Percentiles rank a stretch among this genome's conserved stretches.
Conservation (phyloP, 2,329 filamentous ascomycete genomes). For the Colletotrichum costaricense region DNA sequence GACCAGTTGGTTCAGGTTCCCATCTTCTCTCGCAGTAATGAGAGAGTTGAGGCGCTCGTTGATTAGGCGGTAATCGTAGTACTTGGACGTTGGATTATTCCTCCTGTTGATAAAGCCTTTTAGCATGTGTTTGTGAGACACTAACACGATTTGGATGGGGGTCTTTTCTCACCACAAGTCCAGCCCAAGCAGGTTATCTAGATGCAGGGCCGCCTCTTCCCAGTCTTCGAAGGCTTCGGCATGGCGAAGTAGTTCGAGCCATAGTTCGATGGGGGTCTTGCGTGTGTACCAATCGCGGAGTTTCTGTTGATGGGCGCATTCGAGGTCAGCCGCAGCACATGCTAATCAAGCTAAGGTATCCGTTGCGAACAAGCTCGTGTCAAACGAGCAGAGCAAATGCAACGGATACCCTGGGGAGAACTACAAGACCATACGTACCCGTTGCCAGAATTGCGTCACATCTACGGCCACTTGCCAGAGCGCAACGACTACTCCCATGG, state of each 20-base stretch:
- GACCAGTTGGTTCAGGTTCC: slow-evolving; percentile 79
- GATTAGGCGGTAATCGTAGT: slow-evolving; percentile 90
- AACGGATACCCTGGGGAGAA: too few relatives aligned
- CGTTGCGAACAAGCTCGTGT: not conserved
- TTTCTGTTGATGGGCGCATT: slow-evolving; percentile 61
- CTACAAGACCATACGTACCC: slow-evolving; percentile 53
- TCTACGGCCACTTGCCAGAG: slow-evolving; percentile 71
- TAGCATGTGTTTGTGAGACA: slow-evolving; percentile 34
- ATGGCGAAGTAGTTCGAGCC: slow-evolving; percentile 72
- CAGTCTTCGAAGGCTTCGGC: slow-evolving; percentile 85
- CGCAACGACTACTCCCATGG: slow-evolving; percentile 57
- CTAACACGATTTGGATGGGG: not conserved
- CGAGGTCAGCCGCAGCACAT: slow-evolving; percentile 19
- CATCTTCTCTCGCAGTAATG: slow-evolving; percentile 74
- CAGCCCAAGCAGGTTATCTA: slow-evolving; percentile 85
- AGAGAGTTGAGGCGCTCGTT: slow-evolving; percentile 79
- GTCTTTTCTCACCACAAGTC: slow-evolving; percentile 75
- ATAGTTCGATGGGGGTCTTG: slow-evolving; percentile 72
- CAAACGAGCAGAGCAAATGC: too few relatives aligned
- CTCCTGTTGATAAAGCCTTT: slow-evolving; percentile 66
- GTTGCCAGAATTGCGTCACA: slow-evolving; percentile 71
- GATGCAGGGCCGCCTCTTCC: slow-evolving; percentile 83
- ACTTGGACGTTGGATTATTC: slow-evolving; percentile 80
- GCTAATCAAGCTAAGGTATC: not conserved
- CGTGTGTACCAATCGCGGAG: slow-evolving; percentile 74